Conservation (phyloP, 1,139 yeast species). For the Geotrichum carabidarum region DNA sequence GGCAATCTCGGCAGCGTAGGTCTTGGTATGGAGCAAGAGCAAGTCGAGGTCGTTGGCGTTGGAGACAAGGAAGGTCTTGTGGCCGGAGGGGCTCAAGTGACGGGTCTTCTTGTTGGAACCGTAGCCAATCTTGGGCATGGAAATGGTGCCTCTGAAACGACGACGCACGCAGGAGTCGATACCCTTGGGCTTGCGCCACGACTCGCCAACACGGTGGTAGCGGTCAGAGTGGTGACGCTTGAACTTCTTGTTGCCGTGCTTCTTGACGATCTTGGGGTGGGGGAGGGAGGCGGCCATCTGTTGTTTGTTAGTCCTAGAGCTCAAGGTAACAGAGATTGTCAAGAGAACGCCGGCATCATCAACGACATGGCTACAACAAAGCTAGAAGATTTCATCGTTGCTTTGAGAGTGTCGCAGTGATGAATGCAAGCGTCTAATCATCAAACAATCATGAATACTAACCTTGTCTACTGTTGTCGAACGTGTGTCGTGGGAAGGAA, state of each 20-base stretch:
- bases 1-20: constrained; percentile 99
- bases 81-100: constrained; percentile 95
- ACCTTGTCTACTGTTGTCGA: constrained; percentile 20
- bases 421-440: too few species aligned
- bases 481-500: constrained; percentile 15
- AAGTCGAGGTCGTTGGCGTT: constrained; percentile 93
- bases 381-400: background rate
- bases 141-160: constrained; percentile 99
- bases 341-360: background rate
- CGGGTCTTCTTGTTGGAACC: constrained; percentile 99
- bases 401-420: too few species aligned
- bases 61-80: constrained; percentile 91
- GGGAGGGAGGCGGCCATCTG: constrained; percentile 95
- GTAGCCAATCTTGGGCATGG: constrained; percentile 99
- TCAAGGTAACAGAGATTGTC: background rate
- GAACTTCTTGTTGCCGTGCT: constrained; percentile 91
- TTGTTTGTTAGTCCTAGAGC: background rate
- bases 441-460: constrained; percentile 6
- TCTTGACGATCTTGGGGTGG: constrained; percentile 99
- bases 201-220: constrained; percentile 95
- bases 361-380: background rate
- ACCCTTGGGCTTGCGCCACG: constrained; percentile 99
- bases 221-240: constrained; percentile 99
- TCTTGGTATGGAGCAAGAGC: constrained; percentile 92
- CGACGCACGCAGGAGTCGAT: constrained; percentile 99